Evolutionary conservation across 1,284 basidiomycete genomes (phyloP).

Genomic region (Schizophyllum commune): DNA sequence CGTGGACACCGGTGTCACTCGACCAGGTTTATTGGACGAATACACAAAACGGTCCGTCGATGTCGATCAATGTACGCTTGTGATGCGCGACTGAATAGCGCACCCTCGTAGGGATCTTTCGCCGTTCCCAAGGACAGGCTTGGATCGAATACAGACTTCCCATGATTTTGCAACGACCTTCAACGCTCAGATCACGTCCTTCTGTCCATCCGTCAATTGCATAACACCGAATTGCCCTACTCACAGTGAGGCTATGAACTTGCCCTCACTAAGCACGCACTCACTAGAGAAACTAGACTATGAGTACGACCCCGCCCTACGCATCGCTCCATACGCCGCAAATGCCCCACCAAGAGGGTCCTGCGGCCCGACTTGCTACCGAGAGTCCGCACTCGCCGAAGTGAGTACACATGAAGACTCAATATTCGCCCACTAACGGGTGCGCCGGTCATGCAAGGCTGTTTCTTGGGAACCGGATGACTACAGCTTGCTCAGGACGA

Average conservation of each 20-base stretch:
- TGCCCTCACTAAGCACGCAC: background rate
- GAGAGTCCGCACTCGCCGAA: background rate
- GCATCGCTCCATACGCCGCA: background rate
- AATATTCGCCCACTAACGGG: background rate
- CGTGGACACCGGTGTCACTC: slow-evolving; percentile 6
- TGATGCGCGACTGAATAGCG: background rate
- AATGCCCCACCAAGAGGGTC: background rate
- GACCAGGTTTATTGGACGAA: slow-evolving; percentile 20
- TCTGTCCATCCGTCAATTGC: background rate
- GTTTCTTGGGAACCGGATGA: slow-evolving; percentile 23
- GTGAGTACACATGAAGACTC: background rate
- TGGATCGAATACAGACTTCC: background rate
- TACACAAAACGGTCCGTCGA: background rate
- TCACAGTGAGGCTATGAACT: background rate
- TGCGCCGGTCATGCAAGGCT: slow-evolving; percentile 12
- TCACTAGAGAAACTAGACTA: background rate
- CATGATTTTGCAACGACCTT: background rate
- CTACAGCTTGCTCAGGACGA: slow-evolving; percentile 16
- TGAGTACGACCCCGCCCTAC: background rate
- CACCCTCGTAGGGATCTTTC: background rate
- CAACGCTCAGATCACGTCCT: background rate
- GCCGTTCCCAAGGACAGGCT: background rate
- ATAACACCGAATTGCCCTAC: background rate
- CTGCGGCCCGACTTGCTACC: background rate
- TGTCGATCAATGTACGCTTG: background rate